These are phyloP conservation scores for Berberis thunbergii DNA, from an alignment of 164 flowering plant species.

Conservation along the genomic window DNA sequence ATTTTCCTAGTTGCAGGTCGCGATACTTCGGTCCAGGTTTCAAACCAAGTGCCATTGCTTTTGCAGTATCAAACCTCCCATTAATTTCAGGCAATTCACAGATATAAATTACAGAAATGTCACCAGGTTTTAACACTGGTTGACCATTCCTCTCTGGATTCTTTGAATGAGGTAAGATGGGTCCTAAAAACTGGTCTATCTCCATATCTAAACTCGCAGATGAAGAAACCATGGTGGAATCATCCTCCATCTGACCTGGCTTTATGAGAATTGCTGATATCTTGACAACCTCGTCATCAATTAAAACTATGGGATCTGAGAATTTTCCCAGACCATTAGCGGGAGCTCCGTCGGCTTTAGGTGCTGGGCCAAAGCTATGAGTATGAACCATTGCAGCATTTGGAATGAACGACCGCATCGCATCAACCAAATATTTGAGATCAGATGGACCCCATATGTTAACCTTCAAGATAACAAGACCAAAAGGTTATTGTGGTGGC, in stretches of 20 bases:
- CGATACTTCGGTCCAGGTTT: constrained; percentile 82
- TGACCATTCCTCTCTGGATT: neutral
- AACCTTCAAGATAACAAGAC: constrained; percentile 39
- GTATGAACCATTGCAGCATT: constrained; percentile 91
- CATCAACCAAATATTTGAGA: constrained; percentile 73
- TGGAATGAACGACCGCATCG: constrained; percentile 81
- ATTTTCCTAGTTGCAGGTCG: constrained; percentile 70
- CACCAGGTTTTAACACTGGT: constrained; percentile 45
- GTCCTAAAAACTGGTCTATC: neutral
- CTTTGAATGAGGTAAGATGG: neutral
- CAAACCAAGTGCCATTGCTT: constrained; percentile 79
- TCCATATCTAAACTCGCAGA: neutral
- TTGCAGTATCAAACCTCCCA: constrained; percentile 82
- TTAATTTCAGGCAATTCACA: constrained; percentile 86
- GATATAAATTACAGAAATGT: constrained; percentile 74
- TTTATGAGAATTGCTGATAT: constrained; percentile 70
- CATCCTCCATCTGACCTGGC: constrained; percentile 23
- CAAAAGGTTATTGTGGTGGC: neutral
- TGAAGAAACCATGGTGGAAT: constrained; percentile 3
- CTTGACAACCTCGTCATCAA: constrained; percentile 76
- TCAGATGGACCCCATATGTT: constrained; percentile 95
- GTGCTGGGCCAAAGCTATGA: constrained; percentile 60
- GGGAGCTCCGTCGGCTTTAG: constrained; percentile 21
- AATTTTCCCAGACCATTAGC: constrained; percentile 9
- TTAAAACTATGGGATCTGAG: constrained; percentile 47